Conservation (phyloP, 2,329 filamentous ascomycete species). For the Penicillium italicum region DNA sequence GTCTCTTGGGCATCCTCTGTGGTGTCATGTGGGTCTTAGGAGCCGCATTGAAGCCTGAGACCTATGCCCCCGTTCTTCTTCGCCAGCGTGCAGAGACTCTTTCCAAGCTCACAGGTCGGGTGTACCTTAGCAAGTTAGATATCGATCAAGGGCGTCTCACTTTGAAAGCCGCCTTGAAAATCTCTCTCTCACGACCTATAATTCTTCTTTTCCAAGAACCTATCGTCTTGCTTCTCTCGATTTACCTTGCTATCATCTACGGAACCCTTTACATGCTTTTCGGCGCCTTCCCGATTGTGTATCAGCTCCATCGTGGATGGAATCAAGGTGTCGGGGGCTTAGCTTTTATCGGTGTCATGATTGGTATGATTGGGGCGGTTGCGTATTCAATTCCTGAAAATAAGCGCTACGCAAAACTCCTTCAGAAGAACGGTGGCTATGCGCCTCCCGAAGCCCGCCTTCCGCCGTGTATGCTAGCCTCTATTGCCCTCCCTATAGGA, state of each 20-base stretch:
- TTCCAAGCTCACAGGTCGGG: constrained; percentile 50
- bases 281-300: constrained; percentile 52
- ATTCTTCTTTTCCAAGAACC: constrained; percentile 49
- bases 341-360: constrained; percentile 49
- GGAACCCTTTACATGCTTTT: constrained; percentile 54
- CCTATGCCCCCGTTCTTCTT: constrained; percentile 51
- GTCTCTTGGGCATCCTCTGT: constrained; percentile 61
- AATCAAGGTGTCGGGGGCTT: constrained; percentile 48
- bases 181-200: constrained; percentile 50
- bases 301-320: constrained; percentile 45
- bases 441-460: constrained; percentile 59
- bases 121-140: constrained; percentile 44
- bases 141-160: constrained; percentile 43
- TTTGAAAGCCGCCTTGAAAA: constrained; percentile 41
- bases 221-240: constrained; percentile 50
- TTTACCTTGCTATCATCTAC: constrained; percentile 52
- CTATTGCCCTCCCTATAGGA: constrained; percentile 53
- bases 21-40: constrained; percentile 52
- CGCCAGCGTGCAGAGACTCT: constrained; percentile 48
- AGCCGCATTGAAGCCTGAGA: constrained; percentile 33
- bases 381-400: constrained; percentile 44
- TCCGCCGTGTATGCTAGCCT: constrained; percentile 49
- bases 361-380: constrained; percentile 40
- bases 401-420: constrained; percentile 39
- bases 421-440: constrained; percentile 51